phyloP scores from a whole-genome alignment of 345 rosid species.

The rapeseed (Brassica napus) region Da-Ae NC_063443.1:17692501-17693000 shows the following conservation, averaged over 20 bases:
- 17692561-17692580: conserved; percentile 17
- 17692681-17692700: conserved; percentile 29
- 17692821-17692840: conserved; percentile 18
- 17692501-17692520: conserved; percentile 28
- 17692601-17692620: conserved; percentile 38
- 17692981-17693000: conserved; percentile 37
- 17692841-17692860: not conserved
- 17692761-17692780: not conserved
- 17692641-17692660: conserved; percentile 34
- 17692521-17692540: conserved; percentile 22
- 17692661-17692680: conserved; percentile 21
- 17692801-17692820: conserved; percentile 10
- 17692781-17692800: not conserved
- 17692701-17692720: conserved; percentile 32
- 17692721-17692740: not conserved
- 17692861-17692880: not conserved
- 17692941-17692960: conserved; percentile 39
- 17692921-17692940: conserved; percentile 33
- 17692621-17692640: conserved; percentile 39
- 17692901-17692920: conserved; percentile 41
- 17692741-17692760: conserved; percentile 5
- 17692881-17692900: not conserved
- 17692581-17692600: conserved; percentile 34
- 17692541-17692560: conserved; percentile 13
- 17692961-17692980: conserved; percentile 37